Evolutionary conservation across 192 early-diverging fungal genomes (phyloP), one percentile per base, ranked within the genome.

Genomic region (Coemansia sp.): DNA sequence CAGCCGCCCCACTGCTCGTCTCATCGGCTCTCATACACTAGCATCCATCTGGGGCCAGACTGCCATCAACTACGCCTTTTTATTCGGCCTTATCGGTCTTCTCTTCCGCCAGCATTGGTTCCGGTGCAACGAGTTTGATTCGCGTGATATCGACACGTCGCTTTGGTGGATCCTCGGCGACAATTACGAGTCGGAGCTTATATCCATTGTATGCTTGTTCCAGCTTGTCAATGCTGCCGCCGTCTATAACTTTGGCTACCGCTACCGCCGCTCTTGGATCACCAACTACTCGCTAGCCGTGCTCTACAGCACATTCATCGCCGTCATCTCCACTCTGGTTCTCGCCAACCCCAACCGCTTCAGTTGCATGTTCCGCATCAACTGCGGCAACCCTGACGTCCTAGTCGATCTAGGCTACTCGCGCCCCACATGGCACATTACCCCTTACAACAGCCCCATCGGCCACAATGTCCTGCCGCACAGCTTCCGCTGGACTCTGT

Each of bases 101-200:
- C 85, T 94, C 8, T 94, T 88, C 80, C 74, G 77, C 31, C 90
- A 92, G 59, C 56, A 69, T 16, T 94, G 87, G 87, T 94, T 91
- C 84, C 74, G 87, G 40, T 94, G 93, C 81, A 79, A 91, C 67
- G 90, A 94, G 80, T 93, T 94, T 77, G 90, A 92, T 71, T 84
- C 84, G 51, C 73, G 81, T 27, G 70, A 84, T 51, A 73, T 86
- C 24, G 87, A 93, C 66, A 78, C 88, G 16, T 65, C 86, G 39
- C 75, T 87, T 45, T 94, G 93, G 93, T 94, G 91, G 90, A 77
- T 92, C 35, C 74, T 92, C n/a, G 91, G 86, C 51, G 93, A 94
- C 66, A 93, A 92, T 70, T 94, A 86, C 65, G 91, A 94, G 78
- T 81, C 85, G 11, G 88, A 78, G 66, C 67, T 89, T 36, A 84